phyloP scores from a whole-genome alignment of 1,284 basidiomycete species.

The Leccinum pachyderme region DNA sequence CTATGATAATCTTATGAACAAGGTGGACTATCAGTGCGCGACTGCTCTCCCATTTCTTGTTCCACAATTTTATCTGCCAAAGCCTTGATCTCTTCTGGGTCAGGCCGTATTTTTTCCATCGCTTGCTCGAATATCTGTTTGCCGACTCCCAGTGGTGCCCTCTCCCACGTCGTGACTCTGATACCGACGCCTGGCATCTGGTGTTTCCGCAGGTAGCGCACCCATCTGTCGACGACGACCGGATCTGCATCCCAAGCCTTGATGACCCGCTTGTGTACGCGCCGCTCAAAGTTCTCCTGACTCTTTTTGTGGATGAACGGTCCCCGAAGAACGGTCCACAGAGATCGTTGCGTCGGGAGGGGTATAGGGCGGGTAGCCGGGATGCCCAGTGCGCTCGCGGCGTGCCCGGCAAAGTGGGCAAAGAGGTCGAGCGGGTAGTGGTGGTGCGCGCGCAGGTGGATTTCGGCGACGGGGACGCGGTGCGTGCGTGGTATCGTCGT shows the following conservation, averaged over 20 bases:
- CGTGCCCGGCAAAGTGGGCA: constrained; percentile 81
- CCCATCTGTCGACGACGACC: constrained; percentile 79
- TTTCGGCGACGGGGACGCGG: constrained; percentile 75
- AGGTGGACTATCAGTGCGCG: neutral
- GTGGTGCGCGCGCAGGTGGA: constrained; percentile 83
- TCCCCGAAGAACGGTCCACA: constrained; percentile 86
- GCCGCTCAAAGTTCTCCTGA: constrained; percentile 94
- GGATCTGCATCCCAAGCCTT: constrained; percentile 90
- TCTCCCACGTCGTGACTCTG: constrained; percentile 77
- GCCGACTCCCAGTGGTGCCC: constrained; percentile 67
- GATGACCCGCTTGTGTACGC: constrained; percentile 81
- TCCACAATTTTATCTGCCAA: constrained; percentile 35
- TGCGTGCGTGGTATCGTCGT: constrained; percentile 63
- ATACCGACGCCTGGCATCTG: constrained; percentile 86
- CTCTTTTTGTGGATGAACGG: constrained; percentile 89
- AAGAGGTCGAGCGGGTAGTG: constrained; percentile 73
- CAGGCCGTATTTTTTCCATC: constrained; percentile 28
- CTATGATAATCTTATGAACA: no score
- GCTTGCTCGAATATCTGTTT: constrained; percentile 43
- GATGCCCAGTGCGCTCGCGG: constrained; percentile 82
- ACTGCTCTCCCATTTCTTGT: constrained; percentile 19
- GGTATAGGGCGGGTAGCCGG: constrained; percentile 69
- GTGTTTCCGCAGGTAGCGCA: constrained; percentile 79
- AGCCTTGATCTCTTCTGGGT: constrained; percentile 37
- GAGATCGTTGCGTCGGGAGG: constrained; percentile 74